Percentiles rank a stretch among this genome's conserved stretches.
Conservation (phyloP, 495 filamentous ascomycete species). For the Tuber indicum region DNA sequence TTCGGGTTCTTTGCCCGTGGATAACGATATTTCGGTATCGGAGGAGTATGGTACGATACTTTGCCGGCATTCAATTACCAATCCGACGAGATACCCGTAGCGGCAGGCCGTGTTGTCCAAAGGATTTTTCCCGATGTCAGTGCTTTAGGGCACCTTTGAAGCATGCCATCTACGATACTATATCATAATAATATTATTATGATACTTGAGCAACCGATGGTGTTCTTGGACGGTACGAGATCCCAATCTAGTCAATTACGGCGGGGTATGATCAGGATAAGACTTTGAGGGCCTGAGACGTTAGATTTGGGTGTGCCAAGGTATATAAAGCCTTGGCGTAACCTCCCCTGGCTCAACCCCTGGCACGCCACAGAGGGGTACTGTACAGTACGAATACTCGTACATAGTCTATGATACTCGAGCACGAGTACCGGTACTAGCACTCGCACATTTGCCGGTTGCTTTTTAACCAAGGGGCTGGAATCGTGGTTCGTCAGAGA, state of each 20-base stretch:
- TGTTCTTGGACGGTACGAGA: neutral
- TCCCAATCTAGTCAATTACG: neutral
- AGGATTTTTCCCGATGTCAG: neutral
- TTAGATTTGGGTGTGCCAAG: slow-evolving; percentile 3
- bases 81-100: neutral
- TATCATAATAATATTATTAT: too few species aligned
- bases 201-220: neutral
- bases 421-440: too few species aligned
- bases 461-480: neutral
- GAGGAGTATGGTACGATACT: neutral
- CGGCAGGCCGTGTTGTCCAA: neutral
- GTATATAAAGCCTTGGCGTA: neutral
- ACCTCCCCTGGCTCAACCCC: neutral
- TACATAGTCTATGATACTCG: too few species aligned
- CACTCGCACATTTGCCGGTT: too few species aligned
- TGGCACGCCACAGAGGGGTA: slow-evolving; percentile 2
- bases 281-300: neutral
- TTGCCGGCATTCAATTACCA: neutral
- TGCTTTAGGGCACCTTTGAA: neutral
- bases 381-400: neutral
- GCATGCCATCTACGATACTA: neutral
- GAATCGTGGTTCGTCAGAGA: neutral
- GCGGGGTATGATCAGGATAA: neutral
- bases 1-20: neutral
- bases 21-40: neutral